Base-by-base conservation (phyloP, 2,329 filamentous ascomycete genomes). In the Penicillium sp. region DNA sequence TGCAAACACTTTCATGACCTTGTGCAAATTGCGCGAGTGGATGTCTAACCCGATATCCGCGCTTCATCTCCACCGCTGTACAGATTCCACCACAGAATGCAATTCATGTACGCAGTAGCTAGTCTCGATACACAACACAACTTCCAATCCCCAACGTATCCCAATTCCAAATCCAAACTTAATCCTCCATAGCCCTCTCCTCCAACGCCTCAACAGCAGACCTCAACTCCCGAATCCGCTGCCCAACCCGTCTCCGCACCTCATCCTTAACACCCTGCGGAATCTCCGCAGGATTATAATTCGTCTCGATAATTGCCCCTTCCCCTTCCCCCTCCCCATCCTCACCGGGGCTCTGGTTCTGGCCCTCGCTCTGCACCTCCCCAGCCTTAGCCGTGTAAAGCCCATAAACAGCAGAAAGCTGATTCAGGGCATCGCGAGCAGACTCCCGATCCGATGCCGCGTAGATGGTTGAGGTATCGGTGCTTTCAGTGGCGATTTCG, bases 401-500 rank as follows among this genome's bases (percentile, higher is more conserved):
- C 27, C 64, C 58, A 49, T 73, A 76, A 10, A 71, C 68, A 4
- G 66, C 55, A 5, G 68, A 50, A 10, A 76, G 61, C 52, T 75
- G 71, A 48, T 77, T 68, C 45, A 79, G 62, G 5, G 77, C 77
- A 50, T 79, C 75, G 29, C 77, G 74, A 3, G 77, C 75, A 4
- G 76, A 75, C 34, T 72, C 72, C 3, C 77, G 71, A 58, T 80
- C 78, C 0, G 72, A 77, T 10, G 71, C 71, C 1, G 76, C 77
- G 62, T 79, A 80, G 50, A 77, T 74, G 2, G 76, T 76, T 1
- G 72, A 66, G 29, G 66, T 67, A 39, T 77, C 72, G 1, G 77
- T 79, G 56, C 76, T 77, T 50, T 80, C 77, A 0, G 72, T 72
- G 3, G 77, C 77, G 56, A 80, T 79, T 65, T 80, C 77, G 53